Conservation (phyloP, 1,284 basidiomycete genomes). For the Boletus mariae region DNA sequence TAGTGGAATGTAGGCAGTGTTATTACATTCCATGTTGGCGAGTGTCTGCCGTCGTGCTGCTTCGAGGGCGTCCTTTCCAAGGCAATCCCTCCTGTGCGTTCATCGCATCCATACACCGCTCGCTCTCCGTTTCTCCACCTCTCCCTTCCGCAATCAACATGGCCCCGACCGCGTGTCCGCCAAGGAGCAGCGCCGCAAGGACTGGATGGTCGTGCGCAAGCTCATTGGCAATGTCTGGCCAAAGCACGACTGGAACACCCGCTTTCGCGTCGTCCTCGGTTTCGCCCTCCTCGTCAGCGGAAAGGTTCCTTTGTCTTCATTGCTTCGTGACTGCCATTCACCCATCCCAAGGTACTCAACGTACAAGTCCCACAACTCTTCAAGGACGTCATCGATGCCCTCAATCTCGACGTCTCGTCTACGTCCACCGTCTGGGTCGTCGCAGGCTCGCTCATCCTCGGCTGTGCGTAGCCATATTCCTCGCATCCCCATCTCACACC, state of each 20-base stretch:
- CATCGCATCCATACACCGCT: conserved; percentile 2
- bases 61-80: conserved; percentile 8
- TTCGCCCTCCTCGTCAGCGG: conserved; percentile 80
- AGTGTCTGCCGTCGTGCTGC: conserved; percentile 16
- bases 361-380: conserved; percentile 97
- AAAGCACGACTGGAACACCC: conserved; percentile 69
- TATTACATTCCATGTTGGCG: conserved; percentile 22
- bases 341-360: conserved; percentile 67
- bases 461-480: conserved; percentile 60
- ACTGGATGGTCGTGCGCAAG: conserved; percentile 65
- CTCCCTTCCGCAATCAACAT: conserved; percentile 14
- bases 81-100: conserved; percentile 5
- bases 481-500: conserved; percentile 7
- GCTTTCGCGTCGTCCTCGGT: conserved; percentile 79
- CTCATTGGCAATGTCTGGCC: conserved; percentile 74
- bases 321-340: conserved; percentile 1
- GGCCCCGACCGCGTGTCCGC: conserved; percentile 16
- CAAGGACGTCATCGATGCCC: conserved; percentile 85
- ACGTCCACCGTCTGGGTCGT: conserved; percentile 87
- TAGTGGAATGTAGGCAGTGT: not conserved
- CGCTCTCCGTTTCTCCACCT: conserved; percentile 13
- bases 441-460: conserved; percentile 84
- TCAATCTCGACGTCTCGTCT: conserved; percentile 82
- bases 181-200: conserved; percentile 58
- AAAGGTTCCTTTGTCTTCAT: conserved; percentile 57